Evolutionary conservation across 371 early-diverging fungal genomes (phyloP).

Genomic region (Apophysomyces elegans): DNA sequence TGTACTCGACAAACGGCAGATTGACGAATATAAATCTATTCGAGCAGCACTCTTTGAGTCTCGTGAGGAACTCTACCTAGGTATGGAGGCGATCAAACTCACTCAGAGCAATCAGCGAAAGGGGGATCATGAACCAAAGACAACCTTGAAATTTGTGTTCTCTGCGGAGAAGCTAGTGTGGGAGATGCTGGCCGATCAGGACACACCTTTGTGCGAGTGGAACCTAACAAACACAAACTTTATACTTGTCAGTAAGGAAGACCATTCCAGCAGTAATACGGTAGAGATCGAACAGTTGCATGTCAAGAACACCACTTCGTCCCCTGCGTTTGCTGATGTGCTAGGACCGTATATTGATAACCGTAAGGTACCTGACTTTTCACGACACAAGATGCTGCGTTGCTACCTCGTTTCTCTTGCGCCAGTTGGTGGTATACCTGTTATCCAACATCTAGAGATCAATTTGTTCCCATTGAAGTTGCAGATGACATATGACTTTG

Average conservation of each 20-base stretch:
- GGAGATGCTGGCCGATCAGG: conserved; percentile 58
- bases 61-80: conserved; percentile 70
- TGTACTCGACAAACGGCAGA: conserved; percentile 26
- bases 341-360: conserved; percentile 64
- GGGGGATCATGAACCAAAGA: conserved; percentile 41
- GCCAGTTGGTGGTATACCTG: conserved; percentile 86
- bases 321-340: conserved; percentile 67
- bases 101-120: conserved; percentile 34
- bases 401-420: conserved; percentile 76
- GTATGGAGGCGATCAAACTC: conserved; percentile 71
- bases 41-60: conserved; percentile 32
- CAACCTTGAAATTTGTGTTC: conserved; percentile 46
- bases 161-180: conserved; percentile 55
- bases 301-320: conserved; percentile 65
- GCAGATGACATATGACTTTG: conserved; percentile 83
- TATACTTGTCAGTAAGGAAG: conserved; percentile 59
- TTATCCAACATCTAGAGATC: conserved; percentile 87
- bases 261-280: conserved; percentile 63
- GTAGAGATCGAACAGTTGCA: conserved; percentile 76
- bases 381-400: conserved; percentile 82
- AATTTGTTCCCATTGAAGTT: conserved; percentile 78
- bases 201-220: conserved; percentile 62
- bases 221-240: conserved; percentile 53
- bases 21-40: conserved; percentile 39
- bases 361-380: conserved; percentile 54